Base-by-base conservation (phyloP, 1,284 basidiomycete species). In the Singerocomus inundabilis region DNA sequence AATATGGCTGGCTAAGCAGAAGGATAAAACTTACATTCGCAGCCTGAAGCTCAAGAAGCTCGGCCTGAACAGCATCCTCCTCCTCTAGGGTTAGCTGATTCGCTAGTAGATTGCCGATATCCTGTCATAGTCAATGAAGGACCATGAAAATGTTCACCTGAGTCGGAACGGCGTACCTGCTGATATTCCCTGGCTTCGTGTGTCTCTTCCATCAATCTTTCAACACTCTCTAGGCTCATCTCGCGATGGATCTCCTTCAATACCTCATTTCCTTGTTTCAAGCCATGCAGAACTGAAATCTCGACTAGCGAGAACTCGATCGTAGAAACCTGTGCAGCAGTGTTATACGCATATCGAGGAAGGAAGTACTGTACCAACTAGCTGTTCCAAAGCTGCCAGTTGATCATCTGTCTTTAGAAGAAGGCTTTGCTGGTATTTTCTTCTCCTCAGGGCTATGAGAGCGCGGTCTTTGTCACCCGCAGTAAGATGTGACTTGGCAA, bases 221-320 rank as follows among this genome's bases (percentile, higher is more conserved):
- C 96, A n/a, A 98, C 94, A 52, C 78, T 87, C 64, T 98, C 93
- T 5, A 94, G 64, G 56, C 85, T 93, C 80, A 98, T 86, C 69
- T 98, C 94, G 62, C 85, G 85, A 70, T 99, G 94, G 33, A 99
- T 90, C 72, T 96, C 84, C 65, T 90, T 93, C 49, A 99, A 75
- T 1, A 98, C 94, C 37, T 91, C 85, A 57, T 91, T 97, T 3
- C 96, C 96, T 71, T 96, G 92, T 68, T 93, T 83, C 36, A 99
- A 71, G 8, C 96, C 96, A 69, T 93, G 91, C 41, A 98, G 67
- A 15, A 99, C 91, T 5, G 93, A 92, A 37, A 92, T 85, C 70
- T 99, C 91, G 37, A 99, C 86, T 50, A 96, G 79, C 0, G 96
- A 93, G 74, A 97, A 98, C 68, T 99, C 96, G 63, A 99, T 98